Percentiles rank a stretch among this genome's conserved stretches.
Conservation (phyloP, 208 protist genomes). For the Leishmania amazonensis region DNA sequence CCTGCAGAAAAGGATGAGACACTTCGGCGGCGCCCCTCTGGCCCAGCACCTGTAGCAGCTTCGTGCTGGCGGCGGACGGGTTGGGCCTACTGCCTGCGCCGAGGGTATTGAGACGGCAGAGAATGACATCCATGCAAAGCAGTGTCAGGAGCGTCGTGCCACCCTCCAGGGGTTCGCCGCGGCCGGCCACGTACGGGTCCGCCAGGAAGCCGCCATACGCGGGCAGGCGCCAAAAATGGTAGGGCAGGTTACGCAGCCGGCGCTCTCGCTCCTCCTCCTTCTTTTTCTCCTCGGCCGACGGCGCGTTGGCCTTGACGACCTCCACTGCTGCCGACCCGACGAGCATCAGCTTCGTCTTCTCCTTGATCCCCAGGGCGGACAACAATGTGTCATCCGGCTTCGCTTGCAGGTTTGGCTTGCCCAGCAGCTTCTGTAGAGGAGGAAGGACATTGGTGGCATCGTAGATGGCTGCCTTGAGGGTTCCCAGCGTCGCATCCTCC, state of each 20-base stretch:
- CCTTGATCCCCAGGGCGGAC: constrained; percentile 36
- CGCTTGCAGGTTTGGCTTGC: constrained; percentile 49
- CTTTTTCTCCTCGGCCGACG: constrained; percentile 25
- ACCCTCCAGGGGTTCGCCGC: constrained; percentile 48
- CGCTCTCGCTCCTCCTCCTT: constrained; percentile 42
- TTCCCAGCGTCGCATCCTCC: constrained; percentile 42
- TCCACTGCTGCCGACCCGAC: constrained; percentile 49
- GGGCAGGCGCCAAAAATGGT: constrained; percentile 54
- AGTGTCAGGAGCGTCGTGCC: constrained; percentile 39
- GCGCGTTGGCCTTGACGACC: constrained; percentile 39
- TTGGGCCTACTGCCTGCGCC: constrained; percentile 16
- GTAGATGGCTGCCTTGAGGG: constrained; percentile 39
- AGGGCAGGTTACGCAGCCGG: constrained; percentile 34
- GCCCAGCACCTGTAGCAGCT: constrained; percentile 35
- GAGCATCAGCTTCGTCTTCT: constrained; percentile 66
- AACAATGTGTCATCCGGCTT: constrained; percentile 43
- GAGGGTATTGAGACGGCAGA: constrained; percentile 57
- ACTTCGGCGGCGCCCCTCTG: constrained; percentile 25
- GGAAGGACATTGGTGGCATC: constrained; percentile 45
- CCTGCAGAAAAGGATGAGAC: constrained; percentile 39
- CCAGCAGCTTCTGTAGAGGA: constrained; percentile 57
- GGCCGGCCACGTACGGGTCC: constrained; percentile 64
- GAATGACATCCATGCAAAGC: constrained; percentile 44
- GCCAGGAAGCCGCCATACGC: constrained; percentile 62
- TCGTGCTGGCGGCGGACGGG: constrained; percentile 15